Percentiles rank a stretch among this genome's conserved stretches.
phyloP scores from a whole-genome alignment of 495 filamentous ascomycete genomes.

The Astrothelium subdiscretum region DNA sequence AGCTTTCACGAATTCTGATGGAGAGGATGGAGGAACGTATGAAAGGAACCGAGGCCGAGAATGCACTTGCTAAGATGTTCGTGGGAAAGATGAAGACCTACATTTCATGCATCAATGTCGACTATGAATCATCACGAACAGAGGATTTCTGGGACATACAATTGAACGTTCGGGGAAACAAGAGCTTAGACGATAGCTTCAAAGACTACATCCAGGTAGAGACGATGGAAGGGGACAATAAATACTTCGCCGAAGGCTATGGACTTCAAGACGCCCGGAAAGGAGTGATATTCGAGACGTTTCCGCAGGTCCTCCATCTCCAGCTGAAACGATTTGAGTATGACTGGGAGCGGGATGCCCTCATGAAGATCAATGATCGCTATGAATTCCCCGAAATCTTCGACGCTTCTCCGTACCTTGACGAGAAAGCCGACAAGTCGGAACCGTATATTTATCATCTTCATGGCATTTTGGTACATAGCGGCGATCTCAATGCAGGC shows the following conservation, averaged over 20 bases:
- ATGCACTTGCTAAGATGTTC: conserved; percentile 79
- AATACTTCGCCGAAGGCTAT: conserved; percentile 85
- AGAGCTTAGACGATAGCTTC: conserved; percentile 87
- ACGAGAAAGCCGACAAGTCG: conserved; percentile 72
- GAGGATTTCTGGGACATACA: conserved; percentile 99
- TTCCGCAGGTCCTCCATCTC: conserved; percentile 88
- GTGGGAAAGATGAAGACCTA: conserved; percentile 97
- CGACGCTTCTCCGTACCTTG: conserved; percentile 80
- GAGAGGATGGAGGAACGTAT: conserved; percentile 91
- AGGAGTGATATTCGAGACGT: conserved; percentile 91
- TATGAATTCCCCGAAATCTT: conserved; percentile 94
- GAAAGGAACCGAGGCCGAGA: conserved; percentile 95
- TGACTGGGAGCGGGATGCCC: conserved; percentile 84
- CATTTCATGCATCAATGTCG: conserved; percentile 95
- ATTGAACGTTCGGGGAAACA: conserved; percentile 88
- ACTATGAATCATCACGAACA: conserved; percentile 84
- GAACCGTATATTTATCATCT: conserved; percentile 86
- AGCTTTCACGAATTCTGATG: conserved; percentile 91
- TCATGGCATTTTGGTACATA: conserved; percentile 93
- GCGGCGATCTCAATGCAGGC: conserved; percentile 92
- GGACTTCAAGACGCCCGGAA: conserved; percentile 95
- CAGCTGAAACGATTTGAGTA: conserved; percentile 98
- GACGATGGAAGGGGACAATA: conserved; percentile 94
- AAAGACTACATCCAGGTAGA: conserved; percentile 93
- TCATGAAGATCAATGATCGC: conserved; percentile 99